These are phyloP conservation scores for Terfezia claveryi DNA, from an alignment of 495 filamentous ascomycete species.

Conservation along the genomic window DNA sequence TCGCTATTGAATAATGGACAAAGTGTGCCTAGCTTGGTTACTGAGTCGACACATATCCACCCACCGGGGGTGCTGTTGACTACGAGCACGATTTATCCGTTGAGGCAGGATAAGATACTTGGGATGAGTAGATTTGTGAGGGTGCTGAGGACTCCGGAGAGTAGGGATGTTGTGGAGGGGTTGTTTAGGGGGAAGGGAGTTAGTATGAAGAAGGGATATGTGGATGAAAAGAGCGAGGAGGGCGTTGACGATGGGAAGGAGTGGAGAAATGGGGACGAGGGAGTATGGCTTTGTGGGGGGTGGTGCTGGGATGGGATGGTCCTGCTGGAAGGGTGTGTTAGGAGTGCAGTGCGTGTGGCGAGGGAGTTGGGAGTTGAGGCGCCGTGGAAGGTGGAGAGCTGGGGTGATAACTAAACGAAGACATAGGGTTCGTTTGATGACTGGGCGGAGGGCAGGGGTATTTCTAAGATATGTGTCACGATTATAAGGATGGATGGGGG, in stretches of 20 bases:
- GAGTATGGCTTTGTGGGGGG: slow-evolving; percentile 31
- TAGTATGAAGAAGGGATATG: neutral
- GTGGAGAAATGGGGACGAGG: slow-evolving; percentile 30
- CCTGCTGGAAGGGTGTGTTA: slow-evolving; percentile 34
- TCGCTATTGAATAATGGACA: neutral
- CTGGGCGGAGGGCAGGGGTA: too few relatives aligned
- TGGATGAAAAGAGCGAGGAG: neutral
- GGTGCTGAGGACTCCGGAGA: slow-evolving; percentile 20
- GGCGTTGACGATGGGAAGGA: slow-evolving; percentile 1
- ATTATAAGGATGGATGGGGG: too few relatives aligned
- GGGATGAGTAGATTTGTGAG: slow-evolving; percentile 20
- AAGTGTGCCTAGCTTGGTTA: neutral
- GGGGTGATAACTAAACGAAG: too few relatives aligned
- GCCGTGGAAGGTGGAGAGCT: slow-evolving; percentile 6
- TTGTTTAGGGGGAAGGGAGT: neutral
- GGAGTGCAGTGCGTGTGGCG: slow-evolving; percentile 32
- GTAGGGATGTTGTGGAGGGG: slow-evolving; percentile 11
- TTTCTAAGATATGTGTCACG: too few relatives aligned
- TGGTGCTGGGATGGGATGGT: slow-evolving; percentile 50
- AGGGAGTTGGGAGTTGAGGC: slow-evolving; percentile 27
- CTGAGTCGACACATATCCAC: neutral
- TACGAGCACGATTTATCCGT: neutral
- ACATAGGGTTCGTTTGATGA: too few relatives aligned
- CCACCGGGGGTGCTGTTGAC: neutral
- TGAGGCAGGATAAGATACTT: neutral